A percentile compares a stretch with the other conserved stretches of the same genome.
Evolutionary conservation across 768 basidiomycete genomes (phyloP).

Genomic region (Astraeus odoratus): DNA sequence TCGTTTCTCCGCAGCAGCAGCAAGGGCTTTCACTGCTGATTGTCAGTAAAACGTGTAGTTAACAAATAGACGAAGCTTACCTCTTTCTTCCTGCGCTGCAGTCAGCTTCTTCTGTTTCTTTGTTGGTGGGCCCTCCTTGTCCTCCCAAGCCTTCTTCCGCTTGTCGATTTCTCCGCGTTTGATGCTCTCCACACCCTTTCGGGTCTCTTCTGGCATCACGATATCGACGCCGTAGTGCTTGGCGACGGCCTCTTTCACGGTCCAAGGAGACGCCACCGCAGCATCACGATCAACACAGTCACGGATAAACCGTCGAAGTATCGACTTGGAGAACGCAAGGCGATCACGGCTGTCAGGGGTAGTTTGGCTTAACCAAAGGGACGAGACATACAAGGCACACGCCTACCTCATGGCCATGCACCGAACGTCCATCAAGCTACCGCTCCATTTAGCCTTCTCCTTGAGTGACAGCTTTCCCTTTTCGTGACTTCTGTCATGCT

Average conservation of each 20-base stretch:
- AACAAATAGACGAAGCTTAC: slow-evolving; percentile 29
- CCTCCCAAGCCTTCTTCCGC: slow-evolving; percentile 85
- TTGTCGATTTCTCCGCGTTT: slow-evolving; percentile 90
- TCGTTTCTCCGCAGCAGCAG: slow-evolving; percentile 47
- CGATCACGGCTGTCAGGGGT: slow-evolving; percentile 72
- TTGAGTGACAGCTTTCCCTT: slow-evolving; percentile 51
- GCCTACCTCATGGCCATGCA: slow-evolving; percentile 73
- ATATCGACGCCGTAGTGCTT: slow-evolving; percentile 78
- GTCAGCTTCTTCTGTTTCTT: slow-evolving; percentile 81
- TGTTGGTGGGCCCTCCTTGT: slow-evolving; percentile 73
- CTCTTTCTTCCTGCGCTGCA: slow-evolving; percentile 67
- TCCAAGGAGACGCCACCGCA: slow-evolving; percentile 93
- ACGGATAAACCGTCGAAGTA: slow-evolving; percentile 91
- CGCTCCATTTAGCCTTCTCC: slow-evolving; percentile 58
- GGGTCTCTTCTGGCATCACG: slow-evolving; percentile 80
- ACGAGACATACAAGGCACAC: background rate
- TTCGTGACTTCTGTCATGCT: slow-evolving; percentile 60
- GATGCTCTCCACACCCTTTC: slow-evolving; percentile 68
- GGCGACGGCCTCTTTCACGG: slow-evolving; percentile 82
- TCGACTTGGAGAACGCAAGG: slow-evolving; percentile 92
- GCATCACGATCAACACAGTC: slow-evolving; percentile 93
- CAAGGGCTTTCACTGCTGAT: slow-evolving; percentile 22
- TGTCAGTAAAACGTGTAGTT: slow-evolving; percentile 6
- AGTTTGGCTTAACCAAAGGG: slow-evolving; percentile 1
- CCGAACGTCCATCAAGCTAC: slow-evolving; percentile 78